These are phyloP conservation scores for Cryptosporidium parvum DNA, from an alignment of 169 alveolate genomes.

Conservation along the genomic window DNA sequence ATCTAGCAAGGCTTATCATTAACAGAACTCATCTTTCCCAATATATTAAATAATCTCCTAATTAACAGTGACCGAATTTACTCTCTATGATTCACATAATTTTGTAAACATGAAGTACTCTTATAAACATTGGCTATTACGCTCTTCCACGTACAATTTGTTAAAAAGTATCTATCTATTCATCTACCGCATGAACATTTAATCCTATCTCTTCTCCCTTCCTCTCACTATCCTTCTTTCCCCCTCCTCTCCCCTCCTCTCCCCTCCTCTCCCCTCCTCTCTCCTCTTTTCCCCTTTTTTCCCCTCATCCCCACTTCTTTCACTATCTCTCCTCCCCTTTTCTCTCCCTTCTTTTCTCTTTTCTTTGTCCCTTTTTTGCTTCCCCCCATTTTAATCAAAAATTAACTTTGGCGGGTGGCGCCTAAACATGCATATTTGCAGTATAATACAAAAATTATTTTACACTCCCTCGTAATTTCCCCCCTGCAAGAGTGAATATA, in stretches of 20 bases:
- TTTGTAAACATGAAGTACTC: no score
- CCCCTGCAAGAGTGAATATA: background rate
- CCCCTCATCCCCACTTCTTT: background rate
- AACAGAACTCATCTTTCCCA: no score
- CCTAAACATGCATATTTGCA: slow-evolving; percentile 48
- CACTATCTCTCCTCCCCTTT: background rate
- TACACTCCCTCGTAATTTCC: slow-evolving; percentile 18
- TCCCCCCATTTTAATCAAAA: background rate
- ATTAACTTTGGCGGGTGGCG: background rate
- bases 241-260: background rate
- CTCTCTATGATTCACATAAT: background rate
- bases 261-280: background rate
- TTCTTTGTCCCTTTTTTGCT: background rate
- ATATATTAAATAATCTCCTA: background rate
- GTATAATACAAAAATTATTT: slow-evolving; percentile 33
- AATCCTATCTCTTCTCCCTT: background rate
- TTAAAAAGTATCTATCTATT: no score
- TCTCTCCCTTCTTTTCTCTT: background rate
- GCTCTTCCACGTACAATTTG: no score
- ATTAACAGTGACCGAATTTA: no score
- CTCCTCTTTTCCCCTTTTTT: background rate
- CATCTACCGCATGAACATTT: background rate
- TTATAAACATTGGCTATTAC: no score
- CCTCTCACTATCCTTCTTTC: background rate
- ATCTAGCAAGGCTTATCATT: no score